Base-by-base conservation (phyloP, 768 basidiomycete species). In the Phylloporus sp. region DNA sequence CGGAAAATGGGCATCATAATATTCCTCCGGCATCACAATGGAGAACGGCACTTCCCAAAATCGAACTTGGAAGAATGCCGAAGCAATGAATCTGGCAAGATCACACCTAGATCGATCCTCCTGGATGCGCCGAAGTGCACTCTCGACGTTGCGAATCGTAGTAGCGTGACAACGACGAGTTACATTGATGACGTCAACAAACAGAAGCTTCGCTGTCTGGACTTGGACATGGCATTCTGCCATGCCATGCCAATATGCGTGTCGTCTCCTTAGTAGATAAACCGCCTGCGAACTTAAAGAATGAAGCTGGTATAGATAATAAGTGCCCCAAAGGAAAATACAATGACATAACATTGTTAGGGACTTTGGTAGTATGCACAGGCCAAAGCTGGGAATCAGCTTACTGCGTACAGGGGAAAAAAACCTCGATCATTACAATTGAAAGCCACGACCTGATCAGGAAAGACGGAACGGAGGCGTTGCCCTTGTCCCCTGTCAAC, bases 261-360 rank as follows among this genome's bases (percentile, higher is more conserved):
- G 10, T 21, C 28, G 24, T 23, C 45, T 46, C 46, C 35, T 15
- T 5, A 9, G 24, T 10, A 48, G 33, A 43, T 31, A 20, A 46
- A 42, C 6, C 13, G 38, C 46, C 42, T 58, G 48, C 48, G 48
- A 29, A 29, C n/a, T n/a, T n/a, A 54, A 38, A 32, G 46, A 46
- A 36, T 42, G n/a, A 54, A 49, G 58, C n/a, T 8, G 10, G 31
- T 23, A 33, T 9, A 32, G 6, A 43, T 17, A 41, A 35, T 34
- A 48, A 31, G 32, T 4, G 37, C 33, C 22, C 35, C 9, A 21
- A 24, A 42, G 48, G 46, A 28, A 49, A 46, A 21, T 3, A 31
- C 17, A 20, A 45, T 34, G 28, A 26, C 22, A 9, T 29, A n/a
- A 10, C 28, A 40, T 34, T 37, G 27, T 33, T 33, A n/a, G 28